phyloP scores from a whole-genome alignment of 1,139 yeast genomes.

The Zhuliangozyma parablackwelliae region DNA sequence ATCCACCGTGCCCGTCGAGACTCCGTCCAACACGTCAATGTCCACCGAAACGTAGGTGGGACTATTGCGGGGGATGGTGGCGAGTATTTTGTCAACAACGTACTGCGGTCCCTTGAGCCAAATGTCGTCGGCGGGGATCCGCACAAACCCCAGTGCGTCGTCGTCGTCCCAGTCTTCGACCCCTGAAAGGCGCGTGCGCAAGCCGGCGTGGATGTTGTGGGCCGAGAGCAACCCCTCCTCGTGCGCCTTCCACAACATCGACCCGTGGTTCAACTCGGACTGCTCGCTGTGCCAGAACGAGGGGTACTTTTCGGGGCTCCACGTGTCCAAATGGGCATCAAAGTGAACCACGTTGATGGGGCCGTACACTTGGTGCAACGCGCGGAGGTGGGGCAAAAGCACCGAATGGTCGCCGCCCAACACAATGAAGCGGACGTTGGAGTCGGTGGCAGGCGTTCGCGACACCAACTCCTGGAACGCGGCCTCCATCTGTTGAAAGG shows the following conservation, averaged over 20 bases:
- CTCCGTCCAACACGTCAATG: slow-evolving; percentile 79
- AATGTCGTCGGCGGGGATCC: slow-evolving; percentile 67
- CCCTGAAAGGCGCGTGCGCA: slow-evolving; percentile 66
- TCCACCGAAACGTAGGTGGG: slow-evolving; percentile 75
- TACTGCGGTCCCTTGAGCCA: slow-evolving; percentile 57
- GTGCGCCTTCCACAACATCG: slow-evolving; percentile 76
- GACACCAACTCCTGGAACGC: slow-evolving; percentile 56
- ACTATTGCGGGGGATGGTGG: slow-evolving; percentile 46
- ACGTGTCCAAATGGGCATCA: slow-evolving; percentile 77
- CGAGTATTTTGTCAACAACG: slow-evolving; percentile 48
- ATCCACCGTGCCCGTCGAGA: slow-evolving; percentile 77
- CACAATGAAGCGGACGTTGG: slow-evolving; percentile 45
- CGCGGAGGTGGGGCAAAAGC: slow-evolving; percentile 64
- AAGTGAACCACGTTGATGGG: slow-evolving; percentile 67
- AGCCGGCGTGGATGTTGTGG: slow-evolving; percentile 65
- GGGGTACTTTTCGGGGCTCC: slow-evolving; percentile 68
- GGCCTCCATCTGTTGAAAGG: slow-evolving; percentile 64
- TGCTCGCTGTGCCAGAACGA: slow-evolving; percentile 67
- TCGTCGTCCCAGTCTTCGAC: slow-evolving; percentile 62
- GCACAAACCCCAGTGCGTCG: slow-evolving; percentile 55
- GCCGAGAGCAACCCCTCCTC: slow-evolving; percentile 59
- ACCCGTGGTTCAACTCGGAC: slow-evolving; percentile 67
- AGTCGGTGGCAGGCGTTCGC: slow-evolving; percentile 20
- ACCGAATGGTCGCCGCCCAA: slow-evolving; percentile 80
- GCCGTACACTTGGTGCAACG: slow-evolving; percentile 56